Conservation (phyloP, 495 filamentous ascomycete genomes). For the Daldinia childiae region DNA sequence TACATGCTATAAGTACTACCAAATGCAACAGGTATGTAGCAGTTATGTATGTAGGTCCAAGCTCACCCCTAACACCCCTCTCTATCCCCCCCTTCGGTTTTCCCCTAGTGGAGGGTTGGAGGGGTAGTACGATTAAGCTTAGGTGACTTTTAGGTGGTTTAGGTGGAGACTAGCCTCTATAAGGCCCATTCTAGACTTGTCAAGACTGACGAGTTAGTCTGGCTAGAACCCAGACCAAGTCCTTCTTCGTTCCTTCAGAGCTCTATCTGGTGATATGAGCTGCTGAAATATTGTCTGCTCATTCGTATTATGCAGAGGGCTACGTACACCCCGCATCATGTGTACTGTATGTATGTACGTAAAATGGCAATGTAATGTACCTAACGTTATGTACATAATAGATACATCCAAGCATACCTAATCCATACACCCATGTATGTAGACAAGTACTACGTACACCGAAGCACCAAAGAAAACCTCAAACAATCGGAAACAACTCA, state of each 20-base stretch:
- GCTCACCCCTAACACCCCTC: neutral
- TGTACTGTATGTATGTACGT: neutral
- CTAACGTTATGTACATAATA: neutral
- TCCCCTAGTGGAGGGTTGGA: constrained; percentile 21
- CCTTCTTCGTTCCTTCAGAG: constrained; percentile 1
- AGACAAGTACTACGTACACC: constrained; percentile 19
- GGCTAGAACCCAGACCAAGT: constrained; percentile 14
- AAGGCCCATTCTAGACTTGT: constrained; percentile 28
- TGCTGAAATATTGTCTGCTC: constrained; percentile 7
- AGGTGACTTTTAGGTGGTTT: constrained; percentile 25
- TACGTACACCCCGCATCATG: neutral
- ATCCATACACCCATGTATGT: too few relatives aligned
- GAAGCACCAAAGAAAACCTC: constrained; percentile 8
- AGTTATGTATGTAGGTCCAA: neutral
- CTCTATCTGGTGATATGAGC: constrained; percentile 9
- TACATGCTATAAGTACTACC: neutral
- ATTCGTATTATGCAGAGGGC: constrained; percentile 5
- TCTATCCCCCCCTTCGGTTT: constrained; percentile 7
- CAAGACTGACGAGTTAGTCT: neutral
- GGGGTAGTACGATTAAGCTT: constrained; percentile 42
- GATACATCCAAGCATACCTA: too few relatives aligned
- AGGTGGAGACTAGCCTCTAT: constrained; percentile 17
- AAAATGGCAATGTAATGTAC: neutral
- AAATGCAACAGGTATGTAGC: neutral
- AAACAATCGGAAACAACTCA: constrained; percentile 25